phyloP scores from a whole-genome alignment of 495 filamentous ascomycete species.

The Neurospora sp. region DNA sequence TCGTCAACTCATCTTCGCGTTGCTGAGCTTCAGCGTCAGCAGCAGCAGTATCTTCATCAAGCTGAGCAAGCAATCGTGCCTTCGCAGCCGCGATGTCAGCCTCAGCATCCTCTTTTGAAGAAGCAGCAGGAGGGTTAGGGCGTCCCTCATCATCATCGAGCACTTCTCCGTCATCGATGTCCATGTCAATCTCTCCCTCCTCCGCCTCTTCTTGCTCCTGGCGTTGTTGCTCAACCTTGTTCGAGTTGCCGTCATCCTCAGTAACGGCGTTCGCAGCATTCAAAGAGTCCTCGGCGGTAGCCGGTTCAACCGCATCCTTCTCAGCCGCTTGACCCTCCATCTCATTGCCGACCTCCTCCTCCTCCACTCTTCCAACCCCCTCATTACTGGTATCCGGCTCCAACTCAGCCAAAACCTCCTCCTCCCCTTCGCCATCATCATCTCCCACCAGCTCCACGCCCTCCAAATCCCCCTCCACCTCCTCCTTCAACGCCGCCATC shows the following conservation, averaged over 20 bases:
- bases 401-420: slow-evolving; percentile 15
- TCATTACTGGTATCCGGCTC: slow-evolving; percentile 12
- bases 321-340: neutral
- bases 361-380: slow-evolving; percentile 10
- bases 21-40: neutral
- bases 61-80: slow-evolving; percentile 42
- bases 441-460: slow-evolving; percentile 12
- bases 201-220: slow-evolving; percentile 14
- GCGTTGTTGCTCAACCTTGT: slow-evolving; percentile 11
- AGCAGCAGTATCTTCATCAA: slow-evolving; percentile 16
- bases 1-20: neutral
- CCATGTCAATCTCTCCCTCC: slow-evolving; percentile 33
- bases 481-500: slow-evolving; percentile 29
- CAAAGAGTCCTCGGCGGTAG: neutral
- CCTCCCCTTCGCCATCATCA: slow-evolving; percentile 23
- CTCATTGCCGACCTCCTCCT: slow-evolving; percentile 4
- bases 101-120: slow-evolving; percentile 17
- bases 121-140: slow-evolving; percentile 8
- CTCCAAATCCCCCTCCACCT: slow-evolving; percentile 22
- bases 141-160: slow-evolving; percentile 16
- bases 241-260: neutral
- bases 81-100: slow-evolving; percentile 50
- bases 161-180: slow-evolving; percentile 38
- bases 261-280: slow-evolving; percentile 1
- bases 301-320: neutral